Base-by-base conservation (phyloP, 1,139 yeast genomes). In the Hansenula anomala region DNA sequence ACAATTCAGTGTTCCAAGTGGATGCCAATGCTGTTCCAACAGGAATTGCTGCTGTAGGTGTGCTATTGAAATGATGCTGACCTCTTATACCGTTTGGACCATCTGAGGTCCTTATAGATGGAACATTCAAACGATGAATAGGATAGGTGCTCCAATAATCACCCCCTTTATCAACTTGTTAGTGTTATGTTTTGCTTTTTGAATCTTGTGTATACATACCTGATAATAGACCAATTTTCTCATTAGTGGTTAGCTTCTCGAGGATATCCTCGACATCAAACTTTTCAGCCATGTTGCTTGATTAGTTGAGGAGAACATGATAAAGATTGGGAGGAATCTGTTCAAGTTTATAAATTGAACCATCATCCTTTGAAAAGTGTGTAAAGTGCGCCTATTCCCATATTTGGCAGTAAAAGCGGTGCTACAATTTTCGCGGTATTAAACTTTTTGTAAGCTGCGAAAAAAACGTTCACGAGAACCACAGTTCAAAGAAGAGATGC, bases 41-140 rank as follows among this genome's bases (percentile, higher is more conserved):
- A 10, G 79, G 76, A 45, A 75, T 64, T 43, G 76, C 73, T 29
- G 75, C 76, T 34, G 77, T 63, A 13, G 75, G 75, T 24, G 64
- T 59, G 26, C 70, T 58, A 41, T 66, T 61, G 50, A 72, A 70
- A 52, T 71, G 71, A 37, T 60, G 62, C 14, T 77, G 71, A 28
- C 79, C 79, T 40, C 79, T 60, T 27, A 73, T 61, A 41, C 80
- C 80, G 45, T 74, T 74, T 36, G 80, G 80, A 9, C 80, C 80
- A 52, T 75, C 80, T 7, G 69, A 59, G 34, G 62, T 46, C 42
- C 67, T 55, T 15, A 66, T 40, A 0, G 66, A 49, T 15, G 70
- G 69, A 33, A 77, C 60, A 24, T 60, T 59, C 36, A 73, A 59
- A 40, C 80, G 58, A 35, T 67, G 69, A 27, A 78, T 57, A 6